Conservation (phyloP, 805 yeast species). For the Tetrapisispora fleetii region DNA sequence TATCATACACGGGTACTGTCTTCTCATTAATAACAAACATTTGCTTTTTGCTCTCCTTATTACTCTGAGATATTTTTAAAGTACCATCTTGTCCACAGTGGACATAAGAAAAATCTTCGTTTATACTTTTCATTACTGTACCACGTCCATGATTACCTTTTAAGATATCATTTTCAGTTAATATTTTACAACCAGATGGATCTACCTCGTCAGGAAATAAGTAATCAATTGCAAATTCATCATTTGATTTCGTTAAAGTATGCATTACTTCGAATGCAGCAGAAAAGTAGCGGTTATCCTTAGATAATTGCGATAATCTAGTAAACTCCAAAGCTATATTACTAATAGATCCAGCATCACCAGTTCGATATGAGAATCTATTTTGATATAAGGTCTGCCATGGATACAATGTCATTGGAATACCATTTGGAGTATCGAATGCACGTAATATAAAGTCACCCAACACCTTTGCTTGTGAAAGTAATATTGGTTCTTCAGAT, state of each 20-base stretch:
- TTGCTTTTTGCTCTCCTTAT: constrained; percentile 5
- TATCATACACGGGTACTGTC: constrained; percentile 34
- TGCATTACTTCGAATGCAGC: constrained; percentile 39
- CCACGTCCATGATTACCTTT: constrained; percentile 28
- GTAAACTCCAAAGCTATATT: constrained; percentile 45
- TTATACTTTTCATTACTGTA: constrained; percentile 32
- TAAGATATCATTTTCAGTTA: constrained; percentile 22
- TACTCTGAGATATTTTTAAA: constrained; percentile 5
- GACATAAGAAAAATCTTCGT: constrained; percentile 20
- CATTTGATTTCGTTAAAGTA: constrained; percentile 28
- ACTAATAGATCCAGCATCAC: constrained; percentile 38
- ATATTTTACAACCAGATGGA: constrained; percentile 40
- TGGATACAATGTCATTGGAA: constrained; percentile 39
- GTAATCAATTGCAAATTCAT: constrained; percentile 32
- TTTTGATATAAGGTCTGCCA: constrained; percentile 33
- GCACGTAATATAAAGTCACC: constrained; percentile 43
- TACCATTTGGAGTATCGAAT: constrained; percentile 48
- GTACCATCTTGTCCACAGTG: constrained; percentile 27
- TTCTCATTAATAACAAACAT: constrained; percentile 5
- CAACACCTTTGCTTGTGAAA: constrained; percentile 34
- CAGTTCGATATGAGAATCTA: constrained; percentile 30
- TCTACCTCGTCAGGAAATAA: constrained; percentile 38
- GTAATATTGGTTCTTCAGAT: constrained; percentile 29
- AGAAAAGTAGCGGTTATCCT: constrained; percentile 39
- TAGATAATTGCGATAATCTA: constrained; percentile 41